These are phyloP conservation scores for Rhynchosporium agropyri DNA, from an alignment of 2,329 filamentous ascomycete genomes.

Conservation along the genomic window DNA sequence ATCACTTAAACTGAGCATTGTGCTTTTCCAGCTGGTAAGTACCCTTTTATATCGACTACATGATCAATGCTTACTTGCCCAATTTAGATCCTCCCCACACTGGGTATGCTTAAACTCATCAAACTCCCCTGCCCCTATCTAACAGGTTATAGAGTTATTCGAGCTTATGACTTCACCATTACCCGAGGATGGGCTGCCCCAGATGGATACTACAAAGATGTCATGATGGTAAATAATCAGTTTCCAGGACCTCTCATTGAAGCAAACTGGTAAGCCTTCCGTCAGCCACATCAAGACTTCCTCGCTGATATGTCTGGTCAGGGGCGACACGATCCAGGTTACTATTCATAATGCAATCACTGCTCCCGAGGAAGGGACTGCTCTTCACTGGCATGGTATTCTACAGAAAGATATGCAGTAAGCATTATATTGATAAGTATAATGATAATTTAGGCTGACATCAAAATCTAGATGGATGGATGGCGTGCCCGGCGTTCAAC, in stretches of 20 bases:
- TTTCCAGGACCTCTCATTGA: conserved; percentile 11
- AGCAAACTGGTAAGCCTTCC: neutral
- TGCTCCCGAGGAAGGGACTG: conserved; percentile 43
- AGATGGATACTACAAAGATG: conserved; percentile 11
- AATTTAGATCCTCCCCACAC: conserved; percentile 11
- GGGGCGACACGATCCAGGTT: conserved; percentile 55
- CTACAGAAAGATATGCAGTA: conserved; percentile 45
- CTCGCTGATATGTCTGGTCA: neutral
- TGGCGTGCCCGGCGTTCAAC: conserved; percentile 52
- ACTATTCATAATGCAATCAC: conserved; percentile 71
- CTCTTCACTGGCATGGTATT: conserved; percentile 53
- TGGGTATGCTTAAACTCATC: neutral
- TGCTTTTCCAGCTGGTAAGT: neutral
- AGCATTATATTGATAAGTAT: neutral
- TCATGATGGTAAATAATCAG: conserved; percentile 14
- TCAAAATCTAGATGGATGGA: conserved; percentile 42
- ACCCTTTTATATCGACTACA: no score
- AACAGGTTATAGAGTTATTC: neutral
- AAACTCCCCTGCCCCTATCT: neutral
- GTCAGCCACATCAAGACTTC: neutral
- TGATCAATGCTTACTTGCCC: neutral
- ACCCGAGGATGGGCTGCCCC: conserved; percentile 11
- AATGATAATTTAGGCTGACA: neutral
- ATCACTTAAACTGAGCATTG: neutral
- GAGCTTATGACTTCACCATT: conserved; percentile 7